Evolutionary conservation across 306 rosid genomes (phyloP).

Genomic region (Casuarina cunninghamiana): DNA sequence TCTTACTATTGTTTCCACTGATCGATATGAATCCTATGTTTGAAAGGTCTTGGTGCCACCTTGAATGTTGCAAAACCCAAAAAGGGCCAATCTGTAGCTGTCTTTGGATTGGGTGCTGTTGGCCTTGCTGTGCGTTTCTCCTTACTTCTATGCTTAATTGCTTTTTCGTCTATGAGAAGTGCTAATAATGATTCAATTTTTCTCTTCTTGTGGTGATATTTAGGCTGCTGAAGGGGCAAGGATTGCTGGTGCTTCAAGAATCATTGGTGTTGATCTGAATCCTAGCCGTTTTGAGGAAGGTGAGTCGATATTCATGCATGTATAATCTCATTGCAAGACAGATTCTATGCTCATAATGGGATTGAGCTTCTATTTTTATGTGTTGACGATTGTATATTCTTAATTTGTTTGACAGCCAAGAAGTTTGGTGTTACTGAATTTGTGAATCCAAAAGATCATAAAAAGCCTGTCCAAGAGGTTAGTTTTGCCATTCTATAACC

Average conservation of each 20-base stretch:
- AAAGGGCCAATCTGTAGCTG: too few species aligned
- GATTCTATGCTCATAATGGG: too few species aligned
- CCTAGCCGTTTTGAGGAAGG: constrained; percentile 74
- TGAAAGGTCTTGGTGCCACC: constrained; percentile 57
- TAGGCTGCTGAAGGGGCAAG: constrained; percentile 95
- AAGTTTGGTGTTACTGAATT: constrained; percentile 80
- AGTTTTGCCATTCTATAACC: background rate
- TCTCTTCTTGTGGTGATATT: background rate
- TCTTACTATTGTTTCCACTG: background rate
- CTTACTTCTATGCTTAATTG: background rate
- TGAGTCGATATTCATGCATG: background rate
- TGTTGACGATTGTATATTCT: background rate
- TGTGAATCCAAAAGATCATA: constrained; percentile 84
- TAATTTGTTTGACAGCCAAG: constrained; percentile 55
- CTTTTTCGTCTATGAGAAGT: background rate
- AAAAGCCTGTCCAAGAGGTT: constrained; percentile 81
- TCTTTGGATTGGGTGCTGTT: too few species aligned
- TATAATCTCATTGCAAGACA: background rate
- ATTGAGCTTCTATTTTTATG: too few species aligned
- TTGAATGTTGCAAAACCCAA: too few species aligned
- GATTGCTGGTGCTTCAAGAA: constrained; percentile 72
- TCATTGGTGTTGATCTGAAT: constrained; percentile 81
- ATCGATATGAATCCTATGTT: constrained; percentile 9
- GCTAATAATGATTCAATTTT: background rate
- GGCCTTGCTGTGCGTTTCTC: constrained; percentile 23